Percentiles rank a stretch among this genome's conserved stretches.
These are phyloP conservation scores for Candida germanica DNA, from an alignment of 805 yeast species.

Conservation along the genomic window DNA sequence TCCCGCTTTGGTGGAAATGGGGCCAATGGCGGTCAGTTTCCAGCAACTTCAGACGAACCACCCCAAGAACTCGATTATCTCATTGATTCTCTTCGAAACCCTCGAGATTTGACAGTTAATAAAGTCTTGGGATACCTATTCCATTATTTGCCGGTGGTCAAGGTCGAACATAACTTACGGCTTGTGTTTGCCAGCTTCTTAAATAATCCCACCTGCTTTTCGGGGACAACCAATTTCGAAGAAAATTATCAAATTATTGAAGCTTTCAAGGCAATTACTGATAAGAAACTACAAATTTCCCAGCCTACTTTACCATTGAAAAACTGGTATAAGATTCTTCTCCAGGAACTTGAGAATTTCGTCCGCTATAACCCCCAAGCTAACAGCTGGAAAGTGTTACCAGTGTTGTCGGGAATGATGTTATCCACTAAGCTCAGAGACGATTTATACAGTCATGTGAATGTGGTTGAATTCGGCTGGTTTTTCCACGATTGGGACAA, in stretches of 20 bases:
- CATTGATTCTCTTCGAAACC: slow-evolving; percentile 42
- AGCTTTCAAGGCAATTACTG: slow-evolving; percentile 44
- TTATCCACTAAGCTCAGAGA: slow-evolving; percentile 35
- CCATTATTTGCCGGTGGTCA: slow-evolving; percentile 50
- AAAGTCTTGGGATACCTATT: slow-evolving; percentile 45
- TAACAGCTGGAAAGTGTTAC: slow-evolving; percentile 47
- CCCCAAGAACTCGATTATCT: slow-evolving; percentile 48
- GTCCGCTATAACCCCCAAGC: slow-evolving; percentile 22
- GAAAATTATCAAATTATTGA: slow-evolving; percentile 42
- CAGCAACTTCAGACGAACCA: background rate
- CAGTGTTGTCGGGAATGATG: slow-evolving; percentile 45
- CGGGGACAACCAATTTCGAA: slow-evolving; percentile 20
- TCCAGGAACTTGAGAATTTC: slow-evolving; percentile 32
- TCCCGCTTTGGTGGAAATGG: background rate
- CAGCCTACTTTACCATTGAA: slow-evolving; percentile 47
- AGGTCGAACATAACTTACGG: slow-evolving; percentile 44
- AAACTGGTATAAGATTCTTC: slow-evolving; percentile 38
- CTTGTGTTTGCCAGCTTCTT: slow-evolving; percentile 44
- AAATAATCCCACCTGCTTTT: slow-evolving; percentile 38
- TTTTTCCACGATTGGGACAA: slow-evolving; percentile 37
- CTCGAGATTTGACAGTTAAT: slow-evolving; percentile 29
- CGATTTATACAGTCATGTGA: slow-evolving; percentile 26
- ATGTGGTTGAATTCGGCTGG: slow-evolving; percentile 24
- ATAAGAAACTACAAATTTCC: slow-evolving; percentile 44
- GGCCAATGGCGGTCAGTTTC: background rate